Conservation (phyloP, 495 filamentous ascomycete genomes). For the Aspergillus nanangensis region DNA sequence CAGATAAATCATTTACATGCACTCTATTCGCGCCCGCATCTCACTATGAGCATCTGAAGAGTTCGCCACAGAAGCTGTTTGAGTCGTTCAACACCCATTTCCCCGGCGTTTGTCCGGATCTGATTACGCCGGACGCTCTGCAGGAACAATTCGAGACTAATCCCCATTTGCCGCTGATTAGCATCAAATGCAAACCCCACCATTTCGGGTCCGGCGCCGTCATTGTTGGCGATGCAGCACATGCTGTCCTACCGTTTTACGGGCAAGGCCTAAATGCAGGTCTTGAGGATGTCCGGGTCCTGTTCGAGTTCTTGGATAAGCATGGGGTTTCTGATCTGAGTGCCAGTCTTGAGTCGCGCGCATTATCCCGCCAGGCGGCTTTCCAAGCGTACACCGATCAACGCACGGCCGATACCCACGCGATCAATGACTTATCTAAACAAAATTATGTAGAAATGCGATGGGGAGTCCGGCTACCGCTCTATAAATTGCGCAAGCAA, state of each 20-base stretch:
- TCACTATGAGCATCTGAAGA: constrained; percentile 50
- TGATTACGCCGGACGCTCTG: constrained; percentile 68
- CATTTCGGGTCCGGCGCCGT: constrained; percentile 74
- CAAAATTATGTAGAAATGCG: constrained; percentile 95
- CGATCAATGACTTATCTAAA: constrained; percentile 89
- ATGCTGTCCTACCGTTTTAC: constrained; percentile 97
- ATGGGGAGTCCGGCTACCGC: constrained; percentile 65
- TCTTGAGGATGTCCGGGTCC: constrained; percentile 76
- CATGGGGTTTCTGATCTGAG: constrained; percentile 45
- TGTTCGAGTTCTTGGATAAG: constrained; percentile 69
- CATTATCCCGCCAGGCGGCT: constrained; percentile 45
- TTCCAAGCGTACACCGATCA: constrained; percentile 69
- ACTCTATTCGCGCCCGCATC: constrained; percentile 78
- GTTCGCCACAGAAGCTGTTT: constrained; percentile 50
- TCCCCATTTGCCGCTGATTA: constrained; percentile 87
- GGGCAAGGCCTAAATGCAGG: constrained; percentile 87
- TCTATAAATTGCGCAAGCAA: constrained; percentile 75
- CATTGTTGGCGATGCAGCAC: constrained; percentile 89
- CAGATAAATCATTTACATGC: constrained; percentile 89
- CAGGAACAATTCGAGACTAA: constrained; percentile 67
- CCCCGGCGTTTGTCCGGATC: constrained; percentile 76
- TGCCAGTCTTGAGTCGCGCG: constrained; percentile 33
- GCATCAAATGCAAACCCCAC: constrained; percentile 85
- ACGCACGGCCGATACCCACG: constrained; percentile 71
- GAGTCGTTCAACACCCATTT: constrained; percentile 76